A percentile compares a stretch with the other conserved stretches of the same genome.
Conservation (phyloP, 164 flowering plant genomes). For the Piper betle region DNA sequence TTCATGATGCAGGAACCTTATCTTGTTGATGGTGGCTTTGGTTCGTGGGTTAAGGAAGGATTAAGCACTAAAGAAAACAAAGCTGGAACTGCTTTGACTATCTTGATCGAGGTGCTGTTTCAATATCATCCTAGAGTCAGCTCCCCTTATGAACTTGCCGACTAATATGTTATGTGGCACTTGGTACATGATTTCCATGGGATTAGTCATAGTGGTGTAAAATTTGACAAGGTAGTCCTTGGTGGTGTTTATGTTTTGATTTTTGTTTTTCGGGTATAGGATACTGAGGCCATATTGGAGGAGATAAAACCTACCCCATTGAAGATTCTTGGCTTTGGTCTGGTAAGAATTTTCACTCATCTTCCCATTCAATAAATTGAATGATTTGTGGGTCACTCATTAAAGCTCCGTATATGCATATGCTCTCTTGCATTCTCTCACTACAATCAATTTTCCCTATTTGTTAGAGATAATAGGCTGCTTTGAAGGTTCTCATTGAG, state of each 20-base stretch:
- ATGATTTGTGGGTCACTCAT: background rate
- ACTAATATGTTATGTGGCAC: background rate
- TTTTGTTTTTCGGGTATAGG: conserved; percentile 35
- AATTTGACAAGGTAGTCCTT: background rate
- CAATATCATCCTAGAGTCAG: background rate
- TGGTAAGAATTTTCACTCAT: conserved; percentile 41
- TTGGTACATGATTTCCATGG: background rate
- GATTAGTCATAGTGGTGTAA: background rate
- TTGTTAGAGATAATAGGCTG: background rate
- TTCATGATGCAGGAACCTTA: conserved; percentile 40
- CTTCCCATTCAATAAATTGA: background rate
- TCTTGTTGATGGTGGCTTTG: conserved; percentile 80
- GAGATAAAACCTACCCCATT: conserved; percentile 63
- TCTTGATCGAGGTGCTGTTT: conserved; percentile 64
- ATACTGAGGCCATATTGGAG: conserved; percentile 90
- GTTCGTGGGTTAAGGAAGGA: conserved; percentile 64
- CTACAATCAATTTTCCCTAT: background rate
- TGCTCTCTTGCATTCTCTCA: background rate
- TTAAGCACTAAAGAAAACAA: conserved; percentile 75
- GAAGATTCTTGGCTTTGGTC: conserved; percentile 45
- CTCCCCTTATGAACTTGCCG: background rate
- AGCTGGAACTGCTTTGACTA: conserved; percentile 69
- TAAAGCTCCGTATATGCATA: background rate
- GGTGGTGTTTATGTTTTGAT: background rate
- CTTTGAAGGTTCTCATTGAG: no score